Evolutionary conservation across 345 rosid genomes (phyloP), one percentile per base, ranked within the genome.

Genomic region (Dipteronia sinensis): DNA sequence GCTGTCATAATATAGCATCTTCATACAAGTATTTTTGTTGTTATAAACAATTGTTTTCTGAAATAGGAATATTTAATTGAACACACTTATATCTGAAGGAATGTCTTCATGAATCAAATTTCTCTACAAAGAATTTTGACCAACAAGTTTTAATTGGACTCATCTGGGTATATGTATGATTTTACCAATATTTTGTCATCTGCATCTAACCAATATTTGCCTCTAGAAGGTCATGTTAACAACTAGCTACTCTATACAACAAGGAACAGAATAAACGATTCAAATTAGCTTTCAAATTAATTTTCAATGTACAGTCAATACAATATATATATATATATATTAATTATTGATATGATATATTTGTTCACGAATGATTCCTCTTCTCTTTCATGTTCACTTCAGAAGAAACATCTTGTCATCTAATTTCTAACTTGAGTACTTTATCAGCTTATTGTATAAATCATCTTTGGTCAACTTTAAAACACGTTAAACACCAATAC

Each of bases 1-100:
- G 27, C 20, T 22, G 69, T 10, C 44, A n/a, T 65, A 64, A 64
- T 7, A 27, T 7, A 65, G 70, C 77, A 74, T 74, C 77, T 49
- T n/a, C 47, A 44, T 17, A 34, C 2, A 63, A 8, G 69, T 10
- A 20, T 27, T 63, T 63, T 40, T 5, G 22, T 42, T 17, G 25
- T 7, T 40, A 8, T 40, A n/a, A 73, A 59, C 67, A 22, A 23
- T 1, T 1, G 1, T 61, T 73, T 40, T 34, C 22, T 38, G 12
- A 55, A 19, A 29, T 49, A 53, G n/a, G n/a, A 53, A 16, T 53
- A 53, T 53, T 15, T 3, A 49, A 49, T 15, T 15, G 1, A 49
- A 49, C 55, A 13, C 55, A 12, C 55, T 49, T 49, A 13, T 12
- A 13, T 49, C 3, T 3, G 17, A 34, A 34, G 38, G 4, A 31